These are phyloP conservation scores for Boletales sp. DNA, from an alignment of 768 basidiomycete genomes.

Conservation along the genomic window DNA sequence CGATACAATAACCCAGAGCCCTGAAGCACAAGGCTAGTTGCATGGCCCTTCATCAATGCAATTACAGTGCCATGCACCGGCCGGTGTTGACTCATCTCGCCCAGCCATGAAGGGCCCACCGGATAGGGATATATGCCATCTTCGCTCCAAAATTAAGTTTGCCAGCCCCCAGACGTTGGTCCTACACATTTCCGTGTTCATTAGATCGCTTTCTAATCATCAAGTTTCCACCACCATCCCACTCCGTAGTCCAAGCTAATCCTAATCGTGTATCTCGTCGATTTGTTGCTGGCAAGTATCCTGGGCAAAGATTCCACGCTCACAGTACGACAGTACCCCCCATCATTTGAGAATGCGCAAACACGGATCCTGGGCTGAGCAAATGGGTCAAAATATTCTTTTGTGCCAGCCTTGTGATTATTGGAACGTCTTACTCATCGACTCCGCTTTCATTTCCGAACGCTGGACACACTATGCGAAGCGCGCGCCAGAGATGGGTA, in stretches of 20 bases:
- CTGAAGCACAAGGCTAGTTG: background rate
- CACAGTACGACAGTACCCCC: background rate
- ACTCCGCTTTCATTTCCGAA: conserved; percentile 21
- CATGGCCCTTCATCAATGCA: background rate
- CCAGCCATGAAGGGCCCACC: too few relatives aligned
- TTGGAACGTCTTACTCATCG: background rate
- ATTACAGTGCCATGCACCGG: conserved; percentile 2
- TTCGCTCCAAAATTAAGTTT: conserved; percentile 10
- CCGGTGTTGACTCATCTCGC: background rate
- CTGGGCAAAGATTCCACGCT: background rate
- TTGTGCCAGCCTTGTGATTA: background rate
- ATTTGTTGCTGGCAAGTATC: background rate
- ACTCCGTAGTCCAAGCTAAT: background rate
- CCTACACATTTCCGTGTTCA: background rate
- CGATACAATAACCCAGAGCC: conserved; percentile 4
- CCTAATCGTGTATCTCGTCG: background rate
- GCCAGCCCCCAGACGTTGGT: background rate
- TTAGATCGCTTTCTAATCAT: background rate
- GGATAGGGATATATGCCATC: conserved; percentile 1
- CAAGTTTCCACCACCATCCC: background rate
- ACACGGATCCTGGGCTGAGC: background rate
- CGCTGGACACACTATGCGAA: background rate
- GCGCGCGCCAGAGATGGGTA: background rate
- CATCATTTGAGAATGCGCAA: background rate
- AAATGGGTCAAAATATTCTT: background rate